phyloP scores from a whole-genome alignment of 768 basidiomycete genomes.

The Boletus tylopilopsis region DNA sequence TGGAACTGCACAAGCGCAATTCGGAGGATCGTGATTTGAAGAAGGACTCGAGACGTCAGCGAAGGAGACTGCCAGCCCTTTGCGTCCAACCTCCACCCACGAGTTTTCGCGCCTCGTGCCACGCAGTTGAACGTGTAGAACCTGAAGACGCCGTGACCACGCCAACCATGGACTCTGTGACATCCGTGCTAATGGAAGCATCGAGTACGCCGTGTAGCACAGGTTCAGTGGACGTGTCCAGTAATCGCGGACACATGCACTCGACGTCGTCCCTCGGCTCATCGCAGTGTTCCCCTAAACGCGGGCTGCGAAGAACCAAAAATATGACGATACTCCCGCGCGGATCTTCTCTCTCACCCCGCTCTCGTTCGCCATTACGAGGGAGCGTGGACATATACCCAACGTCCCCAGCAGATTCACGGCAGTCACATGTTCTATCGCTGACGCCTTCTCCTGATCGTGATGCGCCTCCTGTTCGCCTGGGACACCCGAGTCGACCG shows the following conservation, averaged over 20 bases:
- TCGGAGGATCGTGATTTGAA: slow-evolving; percentile 12
- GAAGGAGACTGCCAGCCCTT: slow-evolving; percentile 21
- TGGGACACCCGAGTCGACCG: slow-evolving; percentile 51
- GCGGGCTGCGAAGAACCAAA: slow-evolving; percentile 39
- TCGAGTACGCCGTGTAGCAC: slow-evolving; percentile 20
- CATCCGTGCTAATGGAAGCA: slow-evolving; percentile 21
- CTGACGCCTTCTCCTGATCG: slow-evolving; percentile 20
- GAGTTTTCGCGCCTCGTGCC: slow-evolving; percentile 14
- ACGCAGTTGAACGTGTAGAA: slow-evolving; percentile 2
- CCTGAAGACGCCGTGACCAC: slow-evolving; percentile 4
- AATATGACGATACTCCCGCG: slow-evolving; percentile 31
- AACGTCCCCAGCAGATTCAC: slow-evolving; percentile 16
- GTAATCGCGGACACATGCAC: slow-evolving; percentile 9
- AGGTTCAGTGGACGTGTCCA: slow-evolving; percentile 16
- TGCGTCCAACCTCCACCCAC: slow-evolving; percentile 13
- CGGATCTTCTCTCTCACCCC: slow-evolving; percentile 22
- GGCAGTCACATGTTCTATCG: slow-evolving; percentile 20
- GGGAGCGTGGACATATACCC: slow-evolving; percentile 16
- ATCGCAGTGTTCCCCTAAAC: slow-evolving; percentile 26
- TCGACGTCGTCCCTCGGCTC: slow-evolving; percentile 24
- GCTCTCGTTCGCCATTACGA: slow-evolving; percentile 22
- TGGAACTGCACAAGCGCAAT: slow-evolving; percentile 8
- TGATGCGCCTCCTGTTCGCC: slow-evolving; percentile 30
- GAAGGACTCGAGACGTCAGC: slow-evolving; percentile 14
- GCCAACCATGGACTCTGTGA: slow-evolving; percentile 16